Percentiles rank a stretch among this genome's conserved stretches.
phyloP scores from a whole-genome alignment of 768 basidiomycete genomes.

The Auricularia cornea region DNA sequence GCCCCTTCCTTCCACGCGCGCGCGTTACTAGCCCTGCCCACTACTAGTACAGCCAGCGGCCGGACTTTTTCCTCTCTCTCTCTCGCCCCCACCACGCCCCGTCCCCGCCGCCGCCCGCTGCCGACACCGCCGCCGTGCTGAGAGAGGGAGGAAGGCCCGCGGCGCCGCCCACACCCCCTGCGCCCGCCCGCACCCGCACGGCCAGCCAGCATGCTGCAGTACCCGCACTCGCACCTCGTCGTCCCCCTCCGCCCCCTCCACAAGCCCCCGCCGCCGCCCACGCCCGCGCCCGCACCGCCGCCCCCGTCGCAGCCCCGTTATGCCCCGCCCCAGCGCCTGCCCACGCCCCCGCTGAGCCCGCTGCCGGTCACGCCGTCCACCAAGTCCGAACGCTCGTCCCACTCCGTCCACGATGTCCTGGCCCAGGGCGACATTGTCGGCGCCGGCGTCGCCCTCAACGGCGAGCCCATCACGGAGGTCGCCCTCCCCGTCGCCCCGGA shows the following conservation, averaged over 20 bases:
- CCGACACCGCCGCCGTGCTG: neutral
- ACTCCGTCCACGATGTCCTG: slow-evolving; percentile 51
- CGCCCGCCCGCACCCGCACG: slow-evolving; percentile 32
- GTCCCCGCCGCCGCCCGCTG: neutral
- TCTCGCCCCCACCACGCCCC: slow-evolving; percentile 3
- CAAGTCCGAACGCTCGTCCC: slow-evolving; percentile 22
- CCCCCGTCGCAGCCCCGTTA: slow-evolving; percentile 24
- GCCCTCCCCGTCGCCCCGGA: slow-evolving; percentile 30
- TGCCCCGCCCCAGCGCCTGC: slow-evolving; percentile 16
- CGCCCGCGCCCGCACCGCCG: no score
- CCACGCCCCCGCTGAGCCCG: slow-evolving; percentile 15
- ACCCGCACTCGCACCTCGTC: slow-evolving; percentile 16
- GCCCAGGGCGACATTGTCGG: slow-evolving; percentile 67
- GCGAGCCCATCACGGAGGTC: slow-evolving; percentile 55
- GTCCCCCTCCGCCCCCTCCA: slow-evolving; percentile 24
- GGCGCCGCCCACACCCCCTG: slow-evolving; percentile 8
- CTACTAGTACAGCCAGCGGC: slow-evolving; percentile 3
- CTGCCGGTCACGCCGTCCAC: slow-evolving; percentile 4
- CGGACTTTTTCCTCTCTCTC: slow-evolving; percentile 6
- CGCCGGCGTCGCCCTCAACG: slow-evolving; percentile 56
- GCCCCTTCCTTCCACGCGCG: neutral
- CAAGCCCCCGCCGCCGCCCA: slow-evolving; percentile 23
- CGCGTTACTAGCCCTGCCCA: neutral
- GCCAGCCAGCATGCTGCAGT: neutral
- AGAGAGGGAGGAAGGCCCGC: neutral